These are phyloP conservation scores for Lactarius indigo DNA, from an alignment of 768 basidiomycete species.

Conservation along the genomic window DNA sequence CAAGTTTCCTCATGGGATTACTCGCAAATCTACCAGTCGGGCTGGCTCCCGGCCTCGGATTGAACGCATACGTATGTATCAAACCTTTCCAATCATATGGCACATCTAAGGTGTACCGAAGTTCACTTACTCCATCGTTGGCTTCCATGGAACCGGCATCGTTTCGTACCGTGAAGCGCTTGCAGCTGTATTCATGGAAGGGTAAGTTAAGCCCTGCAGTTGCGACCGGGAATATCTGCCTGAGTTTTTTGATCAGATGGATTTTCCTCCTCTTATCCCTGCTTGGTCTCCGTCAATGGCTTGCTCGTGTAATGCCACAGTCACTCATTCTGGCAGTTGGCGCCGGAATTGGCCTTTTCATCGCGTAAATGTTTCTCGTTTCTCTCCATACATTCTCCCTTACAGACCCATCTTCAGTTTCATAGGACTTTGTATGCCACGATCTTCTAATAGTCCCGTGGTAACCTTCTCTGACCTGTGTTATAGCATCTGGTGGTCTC, in stretches of 20 bases:
- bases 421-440: slow-evolving; percentile 63
- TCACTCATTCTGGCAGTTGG: slow-evolving; percentile 83
- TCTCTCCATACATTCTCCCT: slow-evolving; percentile 1
- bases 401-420: slow-evolving; percentile 42
- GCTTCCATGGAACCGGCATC: slow-evolving; percentile 70
- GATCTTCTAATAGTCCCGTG: not conserved
- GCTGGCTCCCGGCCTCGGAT: slow-evolving; percentile 80
- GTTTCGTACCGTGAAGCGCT: slow-evolving; percentile 78
- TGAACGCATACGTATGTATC: slow-evolving; percentile 69
- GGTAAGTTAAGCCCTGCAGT: slow-evolving; percentile 41
- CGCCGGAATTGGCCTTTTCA: slow-evolving; percentile 83
- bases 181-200: slow-evolving; percentile 84
- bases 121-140: slow-evolving; percentile 88
- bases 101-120: slow-evolving; percentile 29
- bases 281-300: slow-evolving; percentile 84
- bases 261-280: slow-evolving; percentile 77
- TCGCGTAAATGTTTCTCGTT: slow-evolving; percentile 41
- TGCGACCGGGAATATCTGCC: not conserved
- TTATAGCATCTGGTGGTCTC: slow-evolving; percentile 59
- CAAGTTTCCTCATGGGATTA: slow-evolving; percentile 79
- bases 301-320: slow-evolving; percentile 84
- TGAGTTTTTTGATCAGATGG: slow-evolving; percentile 46
- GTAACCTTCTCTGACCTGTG: not conserved
- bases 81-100: not conserved
- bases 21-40: slow-evolving; percentile 85